Base-by-base conservation (phyloP, 164 flowering plant genomes). In the Vitis labrusca region DNA sequence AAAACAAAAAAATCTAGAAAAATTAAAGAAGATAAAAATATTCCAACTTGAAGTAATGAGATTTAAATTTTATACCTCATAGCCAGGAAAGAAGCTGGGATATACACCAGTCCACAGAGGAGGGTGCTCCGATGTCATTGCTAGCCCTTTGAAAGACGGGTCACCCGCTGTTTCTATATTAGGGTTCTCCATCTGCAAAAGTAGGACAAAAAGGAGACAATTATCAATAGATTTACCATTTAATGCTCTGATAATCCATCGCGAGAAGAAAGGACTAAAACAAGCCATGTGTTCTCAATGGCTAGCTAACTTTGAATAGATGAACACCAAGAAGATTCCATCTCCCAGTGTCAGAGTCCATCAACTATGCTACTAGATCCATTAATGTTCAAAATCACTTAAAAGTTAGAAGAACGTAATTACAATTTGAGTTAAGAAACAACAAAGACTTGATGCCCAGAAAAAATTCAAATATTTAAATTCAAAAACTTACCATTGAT, bases 61-160 rank as follows among this genome's bases (percentile, higher is more conserved):
- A 19, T 9, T 12, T 13, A 54, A 15, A 54, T 10, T 71, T 37
- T 37, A 3, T 77, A 89, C 94, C 91, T 86, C 82, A 68, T 70
- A 75, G 52, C 61, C 76, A 58, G 87, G 80, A 76, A 80, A 73
- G 81, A 78, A 65, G 32, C 76, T 67, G 32, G 89, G 83, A 70
- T 74, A 75, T n/a, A 70, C 27, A 53, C 86, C 77, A 48, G 78
- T 70, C 84, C 78, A 83, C 16, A 61, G 60, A 30, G 77, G 62
- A 61, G 77, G 80, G 19, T 76, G 77, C 56, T 78, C 80, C 17
- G 84, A 66, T 59, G 81, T 68, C 83, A 76, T 50, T 37, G 71
- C 52, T 14, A 69, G 70, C 59, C 83, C 78, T 64, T 73, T 77
- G 48, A 78, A 63, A 53, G 74, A 72, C 51, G 69, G 73, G 76